A percentile compares a stretch with the other conserved stretches of the same genome.
Conservation (phyloP, 164 flowering plant genomes). For the grape (Vitis vinifera) region DNA sequence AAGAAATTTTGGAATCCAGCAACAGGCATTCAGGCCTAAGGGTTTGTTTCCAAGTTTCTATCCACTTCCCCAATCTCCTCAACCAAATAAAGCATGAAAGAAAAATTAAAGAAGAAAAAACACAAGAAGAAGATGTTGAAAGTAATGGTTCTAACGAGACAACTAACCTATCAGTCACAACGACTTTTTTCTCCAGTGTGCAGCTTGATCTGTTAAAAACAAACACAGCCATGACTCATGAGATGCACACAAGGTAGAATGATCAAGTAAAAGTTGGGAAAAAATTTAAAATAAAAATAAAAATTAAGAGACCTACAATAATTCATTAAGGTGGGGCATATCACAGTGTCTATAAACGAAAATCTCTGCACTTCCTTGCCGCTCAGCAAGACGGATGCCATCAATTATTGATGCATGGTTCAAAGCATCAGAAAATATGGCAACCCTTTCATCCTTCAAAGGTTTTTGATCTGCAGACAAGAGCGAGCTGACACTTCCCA, state of each 20-base stretch:
- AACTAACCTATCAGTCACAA: constrained; percentile 85
- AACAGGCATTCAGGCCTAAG: not conserved
- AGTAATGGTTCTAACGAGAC: not conserved
- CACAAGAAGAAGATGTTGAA: not conserved
- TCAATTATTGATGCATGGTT: constrained; percentile 97
- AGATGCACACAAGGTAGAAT: constrained; percentile 4
- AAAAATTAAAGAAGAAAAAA: not conserved
- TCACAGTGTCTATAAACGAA: constrained; percentile 86
- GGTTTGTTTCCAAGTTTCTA: not conserved
- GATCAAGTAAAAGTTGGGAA: not conserved
- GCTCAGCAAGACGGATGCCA: constrained; percentile 92
- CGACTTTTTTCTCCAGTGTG: constrained; percentile 72
- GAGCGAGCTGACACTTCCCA: constrained; percentile 75
- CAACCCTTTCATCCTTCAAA: constrained; percentile 56
- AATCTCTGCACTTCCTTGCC: constrained; percentile 48
- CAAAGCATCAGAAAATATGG: constrained; percentile 88
- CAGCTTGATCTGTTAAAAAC: constrained; percentile 64
- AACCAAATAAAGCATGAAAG: not conserved
- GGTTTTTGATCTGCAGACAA: constrained; percentile 45
- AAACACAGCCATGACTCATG: constrained; percentile 5
- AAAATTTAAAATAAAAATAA: constrained; percentile 1
- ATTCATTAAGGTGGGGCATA: constrained; percentile 67
- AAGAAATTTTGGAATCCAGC: constrained; percentile 1
- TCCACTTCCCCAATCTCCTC: not conserved
- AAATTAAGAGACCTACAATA: constrained; percentile 55